Evolutionary conservation across 2,329 filamentous ascomycete genomes (phyloP).

Genomic region (Macroventuria anomochaeta): DNA sequence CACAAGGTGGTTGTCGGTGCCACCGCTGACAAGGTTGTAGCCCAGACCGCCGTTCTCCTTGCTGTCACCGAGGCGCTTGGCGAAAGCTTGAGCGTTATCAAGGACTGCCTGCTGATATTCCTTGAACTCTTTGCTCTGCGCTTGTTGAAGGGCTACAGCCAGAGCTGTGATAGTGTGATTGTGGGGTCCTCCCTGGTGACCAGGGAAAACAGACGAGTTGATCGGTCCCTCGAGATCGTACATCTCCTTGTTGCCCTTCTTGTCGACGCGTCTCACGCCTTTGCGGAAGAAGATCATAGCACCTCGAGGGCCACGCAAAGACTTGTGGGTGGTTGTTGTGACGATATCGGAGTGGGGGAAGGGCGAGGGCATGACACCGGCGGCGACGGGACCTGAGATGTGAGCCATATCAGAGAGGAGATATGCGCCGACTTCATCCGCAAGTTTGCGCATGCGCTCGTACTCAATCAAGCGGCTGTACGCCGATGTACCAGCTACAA

Average conservation of each 20-base stretch:
- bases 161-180: conserved; percentile 99
- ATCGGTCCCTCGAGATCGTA: conserved; percentile 96
- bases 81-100: conserved; percentile 90
- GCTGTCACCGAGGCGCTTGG: conserved; percentile 72
- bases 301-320: conserved; percentile 92
- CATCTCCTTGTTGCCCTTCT: conserved; percentile 89
- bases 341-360: conserved; percentile 95
- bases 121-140: conserved; percentile 87
- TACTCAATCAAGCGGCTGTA: conserved; percentile 99
- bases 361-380: conserved; percentile 89
- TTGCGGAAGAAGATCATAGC: conserved; percentile 99
- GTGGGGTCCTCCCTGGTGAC: conserved; percentile 97
- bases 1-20: conserved; percentile 98
- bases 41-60: conserved; percentile 73
- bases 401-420: conserved; percentile 98
- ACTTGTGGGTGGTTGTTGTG: conserved; percentile 99
- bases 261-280: conserved; percentile 86
- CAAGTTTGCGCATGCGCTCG: conserved; percentile 92
- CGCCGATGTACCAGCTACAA: conserved; percentile 94
- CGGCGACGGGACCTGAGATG: conserved; percentile 94
- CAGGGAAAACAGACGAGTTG: conserved; percentile 99
- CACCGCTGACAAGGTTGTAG: conserved; percentile 93
- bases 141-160: conserved; percentile 93
- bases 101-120: conserved; percentile 92
- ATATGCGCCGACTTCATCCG: conserved; percentile 91